Base-by-base conservation (phyloP, 495 filamentous ascomycete species). In the Penicillium odoratum region DNA sequence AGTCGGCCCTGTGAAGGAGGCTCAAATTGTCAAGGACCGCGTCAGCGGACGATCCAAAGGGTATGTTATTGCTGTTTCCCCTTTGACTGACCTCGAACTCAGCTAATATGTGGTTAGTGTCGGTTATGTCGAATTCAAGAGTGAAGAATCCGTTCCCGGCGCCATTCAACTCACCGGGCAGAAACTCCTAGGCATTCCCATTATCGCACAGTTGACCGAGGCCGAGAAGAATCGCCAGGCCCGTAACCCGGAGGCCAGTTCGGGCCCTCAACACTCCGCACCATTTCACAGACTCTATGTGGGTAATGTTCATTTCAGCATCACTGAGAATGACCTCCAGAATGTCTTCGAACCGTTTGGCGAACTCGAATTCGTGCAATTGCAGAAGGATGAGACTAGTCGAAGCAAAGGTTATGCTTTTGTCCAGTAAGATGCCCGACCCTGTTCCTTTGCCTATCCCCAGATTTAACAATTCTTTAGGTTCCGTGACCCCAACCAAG, bases 281-380 rank as follows among this genome's bases (percentile, higher is more conserved):
- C 95, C 95, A 31, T 99, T 98, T 78, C 95, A 99, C 78, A 88
- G 95, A 70, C 89, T 99, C 51, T 99, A 97, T 76, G 94, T 99
- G 64, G 95, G 95, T 72, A 99, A 99, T 69, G 96, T 99, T 64
- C 95, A 99, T 81, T 99, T 99, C 83, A 96, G 90, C 74, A 96
- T 99, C 73, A 98, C 94, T 71, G 95, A 99, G 76, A 87, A 83
- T 70, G 95, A 98, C 74, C 76, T 99, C 62, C 89, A 93, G 81
- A 91, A 93, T 73, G 91, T 98, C 53, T 99, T 99, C 75, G 91
- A 93, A 77, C 94, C 95, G 6, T 99, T 97, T 75, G 95, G 95
- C 56, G 94, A 97, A 75, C 86, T 99, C 50, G 95, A 98, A 70
- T 97, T 96, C 65, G 93, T 98, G 45, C 92, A 97, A 66, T 79